Evolutionary conservation across 768 basidiomycete genomes (phyloP).

Genomic region (Clavulina sp.): DNA sequence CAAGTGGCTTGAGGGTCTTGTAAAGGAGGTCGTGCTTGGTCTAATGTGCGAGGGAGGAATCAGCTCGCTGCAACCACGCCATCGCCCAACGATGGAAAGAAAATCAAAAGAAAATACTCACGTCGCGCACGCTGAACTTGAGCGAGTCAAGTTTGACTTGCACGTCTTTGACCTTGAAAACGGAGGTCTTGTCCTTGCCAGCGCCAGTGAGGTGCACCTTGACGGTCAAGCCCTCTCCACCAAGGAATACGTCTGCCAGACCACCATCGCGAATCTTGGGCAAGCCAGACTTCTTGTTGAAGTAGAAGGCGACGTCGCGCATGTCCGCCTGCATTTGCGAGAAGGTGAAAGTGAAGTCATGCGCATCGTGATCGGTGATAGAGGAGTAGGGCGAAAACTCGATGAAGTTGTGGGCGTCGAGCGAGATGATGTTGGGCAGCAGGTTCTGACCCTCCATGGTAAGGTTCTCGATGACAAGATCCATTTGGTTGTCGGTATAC

Average conservation of each 20-base stretch:
- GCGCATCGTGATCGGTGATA: slow-evolving; percentile 40
- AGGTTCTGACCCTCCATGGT: slow-evolving; percentile 76
- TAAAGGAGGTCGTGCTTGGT: slow-evolving; percentile 78
- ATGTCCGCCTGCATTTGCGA: slow-evolving; percentile 86
- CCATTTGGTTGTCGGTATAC: slow-evolving; percentile 73
- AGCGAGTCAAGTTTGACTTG: slow-evolving; percentile 71
- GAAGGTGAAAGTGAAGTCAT: slow-evolving; percentile 59
- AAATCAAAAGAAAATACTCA: slow-evolving; percentile 3
- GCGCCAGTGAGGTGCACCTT: slow-evolving; percentile 42
- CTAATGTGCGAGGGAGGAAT: background rate
- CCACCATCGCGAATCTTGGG: slow-evolving; percentile 69
- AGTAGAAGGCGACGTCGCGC: slow-evolving; percentile 85
- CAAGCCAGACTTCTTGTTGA: slow-evolving; percentile 69
- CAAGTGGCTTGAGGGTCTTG: slow-evolving; percentile 65
- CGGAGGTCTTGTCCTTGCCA: slow-evolving; percentile 44
- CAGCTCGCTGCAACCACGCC: background rate
- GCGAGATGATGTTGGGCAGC: slow-evolving; percentile 47
- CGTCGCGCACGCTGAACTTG: slow-evolving; percentile 80
- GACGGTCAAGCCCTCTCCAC: slow-evolving; percentile 63
- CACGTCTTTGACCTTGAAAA: slow-evolving; percentile 56
- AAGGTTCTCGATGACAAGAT: slow-evolving; percentile 87
- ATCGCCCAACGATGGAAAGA: background rate
- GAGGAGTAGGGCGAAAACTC: slow-evolving; percentile 66
- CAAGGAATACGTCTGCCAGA: slow-evolving; percentile 68
- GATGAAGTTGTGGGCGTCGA: slow-evolving; percentile 64